Evolutionary conservation across 2,329 filamentous ascomycete genomes (phyloP).

Genomic region (Botrytis deweyae): DNA sequence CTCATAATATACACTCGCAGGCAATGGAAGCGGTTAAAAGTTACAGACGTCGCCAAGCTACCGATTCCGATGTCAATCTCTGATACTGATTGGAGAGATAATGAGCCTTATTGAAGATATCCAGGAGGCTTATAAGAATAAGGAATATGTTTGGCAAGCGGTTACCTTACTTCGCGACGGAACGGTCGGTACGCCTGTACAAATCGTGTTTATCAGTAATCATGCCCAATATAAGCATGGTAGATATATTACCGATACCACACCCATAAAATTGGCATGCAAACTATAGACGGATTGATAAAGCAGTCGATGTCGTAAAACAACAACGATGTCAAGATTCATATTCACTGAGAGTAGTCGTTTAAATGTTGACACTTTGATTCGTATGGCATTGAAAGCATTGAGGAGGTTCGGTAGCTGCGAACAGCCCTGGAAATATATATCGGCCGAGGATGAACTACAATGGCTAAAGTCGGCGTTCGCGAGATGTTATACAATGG

Average conservation of each 20-base stretch:
- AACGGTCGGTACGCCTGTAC: not conserved
- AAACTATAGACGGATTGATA: not conserved
- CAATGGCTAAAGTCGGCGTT: not conserved
- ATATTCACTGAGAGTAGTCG: not conserved
- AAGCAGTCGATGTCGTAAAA: too few relatives aligned
- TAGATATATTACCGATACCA: not conserved
- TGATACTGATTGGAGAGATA: not conserved
- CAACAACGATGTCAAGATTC: not conserved
- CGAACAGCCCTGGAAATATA: not conserved
- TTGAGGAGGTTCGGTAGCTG: not conserved
- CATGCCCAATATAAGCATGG: not conserved
- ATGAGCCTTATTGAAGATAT: not conserved
- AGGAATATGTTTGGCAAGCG: not conserved
- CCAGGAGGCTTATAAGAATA: not conserved
- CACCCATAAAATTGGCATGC: accelerated
- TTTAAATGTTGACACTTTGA: not conserved
- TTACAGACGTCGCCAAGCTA: not conserved
- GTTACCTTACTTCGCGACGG: not conserved
- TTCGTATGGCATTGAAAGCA: not conserved
- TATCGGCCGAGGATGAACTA: not conserved
- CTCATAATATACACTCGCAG: not conserved
- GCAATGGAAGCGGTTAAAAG: not conserved
- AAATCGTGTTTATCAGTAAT: not conserved
- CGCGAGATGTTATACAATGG: not conserved
- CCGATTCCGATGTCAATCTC: not conserved